A percentile compares a stretch with the other conserved stretches of the same genome.
These are phyloP conservation scores for Crithidia fasciculata DNA, from an alignment of 208 protist species.

Conservation along the genomic window DNA sequence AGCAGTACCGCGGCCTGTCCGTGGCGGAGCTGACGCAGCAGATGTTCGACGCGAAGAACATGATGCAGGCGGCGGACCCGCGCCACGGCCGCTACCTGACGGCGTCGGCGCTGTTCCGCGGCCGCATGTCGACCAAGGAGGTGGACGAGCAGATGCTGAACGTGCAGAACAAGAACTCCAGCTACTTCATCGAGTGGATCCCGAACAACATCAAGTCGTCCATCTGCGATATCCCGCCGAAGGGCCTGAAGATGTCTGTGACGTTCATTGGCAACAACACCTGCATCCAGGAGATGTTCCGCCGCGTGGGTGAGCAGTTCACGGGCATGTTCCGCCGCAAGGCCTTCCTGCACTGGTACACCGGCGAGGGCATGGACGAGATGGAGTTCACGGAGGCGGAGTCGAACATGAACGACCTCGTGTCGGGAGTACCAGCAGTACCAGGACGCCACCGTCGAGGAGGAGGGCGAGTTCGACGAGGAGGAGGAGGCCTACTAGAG, in stretches of 20 bases:
- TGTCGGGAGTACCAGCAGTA: conserved; percentile 95
- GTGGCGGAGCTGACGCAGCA: conserved; percentile 94
- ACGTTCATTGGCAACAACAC: too few species aligned
- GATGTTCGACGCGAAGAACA: conserved; percentile 98
- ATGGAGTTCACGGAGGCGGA: conserved; percentile 86
- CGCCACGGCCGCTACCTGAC: conserved; percentile 67
- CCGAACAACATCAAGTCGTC: too few species aligned
- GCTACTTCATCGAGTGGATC: too few species aligned
- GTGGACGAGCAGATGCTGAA: too few species aligned
- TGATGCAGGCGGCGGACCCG: conserved; percentile 93
- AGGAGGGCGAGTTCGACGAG: conserved; percentile 69
- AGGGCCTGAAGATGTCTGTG: too few species aligned
- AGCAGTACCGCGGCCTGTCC: conserved; percentile 84
- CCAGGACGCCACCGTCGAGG: conserved; percentile 85
- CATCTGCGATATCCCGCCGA: too few species aligned
- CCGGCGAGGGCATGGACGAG: conserved; percentile 2
- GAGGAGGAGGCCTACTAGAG: conserved; percentile 59
- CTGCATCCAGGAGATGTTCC: too few species aligned
- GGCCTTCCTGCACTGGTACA: too few species aligned
- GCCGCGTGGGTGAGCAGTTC: too few species aligned
- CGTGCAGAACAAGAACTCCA: too few species aligned
- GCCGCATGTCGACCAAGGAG: conserved; percentile 94
- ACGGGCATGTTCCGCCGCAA: too few species aligned
- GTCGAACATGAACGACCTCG: conserved; percentile 94
- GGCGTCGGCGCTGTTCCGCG: conserved; percentile 92